Conservation (phyloP, 2,329 filamentous ascomycete genomes). For the Sporothrix euskadiensis region DNA sequence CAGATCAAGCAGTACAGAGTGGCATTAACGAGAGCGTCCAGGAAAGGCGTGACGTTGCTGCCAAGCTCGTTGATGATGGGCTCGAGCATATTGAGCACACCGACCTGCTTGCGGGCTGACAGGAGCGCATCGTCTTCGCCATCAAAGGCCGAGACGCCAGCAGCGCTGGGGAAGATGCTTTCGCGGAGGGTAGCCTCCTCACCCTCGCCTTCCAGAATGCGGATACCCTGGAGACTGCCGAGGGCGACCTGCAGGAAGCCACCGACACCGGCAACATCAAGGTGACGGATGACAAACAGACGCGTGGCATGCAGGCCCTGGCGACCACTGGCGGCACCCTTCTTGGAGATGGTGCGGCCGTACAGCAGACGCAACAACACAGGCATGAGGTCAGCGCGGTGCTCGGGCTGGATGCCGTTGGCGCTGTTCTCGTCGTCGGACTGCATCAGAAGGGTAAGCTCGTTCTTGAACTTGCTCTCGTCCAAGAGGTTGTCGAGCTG, state of each 20-base stretch:
- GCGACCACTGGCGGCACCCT: slow-evolving; percentile 72
- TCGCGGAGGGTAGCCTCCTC: slow-evolving; percentile 46
- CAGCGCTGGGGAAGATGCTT: slow-evolving; percentile 49
- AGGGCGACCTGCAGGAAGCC: slow-evolving; percentile 81
- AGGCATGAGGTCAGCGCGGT: slow-evolving; percentile 75
- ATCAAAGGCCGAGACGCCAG: not conserved
- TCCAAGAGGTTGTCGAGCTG: slow-evolving; percentile 85
- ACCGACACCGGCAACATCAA: slow-evolving; percentile 72
- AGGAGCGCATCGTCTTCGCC: slow-evolving; percentile 45
- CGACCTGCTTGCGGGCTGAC: slow-evolving; percentile 76
- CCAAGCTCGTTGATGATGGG: slow-evolving; percentile 84
- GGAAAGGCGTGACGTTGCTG: slow-evolving; percentile 67
- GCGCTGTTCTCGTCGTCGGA: slow-evolving; percentile 26
- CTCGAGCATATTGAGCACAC: slow-evolving; percentile 88
- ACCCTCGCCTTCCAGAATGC: slow-evolving; percentile 50
- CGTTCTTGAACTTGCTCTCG: slow-evolving; percentile 87
- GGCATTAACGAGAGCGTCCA: slow-evolving; percentile 69
- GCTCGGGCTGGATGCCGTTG: slow-evolving; percentile 68
- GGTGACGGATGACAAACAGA: slow-evolving; percentile 75
- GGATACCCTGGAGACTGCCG: slow-evolving; percentile 64
- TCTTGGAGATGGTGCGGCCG: slow-evolving; percentile 81
- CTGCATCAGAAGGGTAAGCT: slow-evolving; percentile 85
- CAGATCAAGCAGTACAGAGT: slow-evolving; percentile 79
- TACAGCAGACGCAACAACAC: slow-evolving; percentile 85
- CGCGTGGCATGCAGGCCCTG: slow-evolving; percentile 80